Base-by-base conservation (phyloP, 139 green algal genomes). In the Eudorina sp. region DNA sequence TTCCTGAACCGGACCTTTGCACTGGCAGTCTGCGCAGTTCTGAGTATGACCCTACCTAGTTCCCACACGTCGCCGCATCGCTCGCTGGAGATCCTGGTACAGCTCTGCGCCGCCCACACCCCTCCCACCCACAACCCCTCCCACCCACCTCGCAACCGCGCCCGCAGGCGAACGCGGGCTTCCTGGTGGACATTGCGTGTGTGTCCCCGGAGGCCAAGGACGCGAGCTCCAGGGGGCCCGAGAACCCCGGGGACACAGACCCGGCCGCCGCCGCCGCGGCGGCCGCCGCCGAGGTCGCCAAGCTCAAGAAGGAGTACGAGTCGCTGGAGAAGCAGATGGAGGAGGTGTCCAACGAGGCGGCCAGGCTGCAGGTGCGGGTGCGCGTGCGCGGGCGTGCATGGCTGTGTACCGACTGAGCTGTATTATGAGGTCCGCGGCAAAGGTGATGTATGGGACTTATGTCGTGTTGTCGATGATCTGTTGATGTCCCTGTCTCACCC, bases 301-400 rank as follows among this genome's bases (percentile, higher is more conserved):
- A 48, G 51, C 68, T 88, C 41, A 45, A 58, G 41, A 73, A 72
- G 36, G 87, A 90, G 62, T 88, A 90, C 25, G 87, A 88, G 53
- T 25, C 77, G 6, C 77, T 90, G 53, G 87, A 86, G 78, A 40
- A 41, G 68, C 87, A 90, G 87, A 53, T 90, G 87, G 78, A 88
- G 68, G 87, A 90, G 78, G 87, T 90, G n/a, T 88, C 87, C 0
- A 69, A 88, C 8, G 87, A 90, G 68, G 87, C 87, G 38, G 69
- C 68, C 9, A 8, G 87, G 68, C 78, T 90, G 69, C 87, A 90
- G 86, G 86, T 90, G 51, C 0, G 76, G 73, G 45, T 36, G 29
- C 18, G 80, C n/a, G n/a, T n/a, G n/a, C n/a, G n/a, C n/a, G n/a
- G n/a, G n/a, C n/a, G n/a, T n/a, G n/a, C n/a, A n/a, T n/a, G n/a